Percentiles rank a stretch among this genome's conserved stretches.
phyloP scores from a whole-genome alignment of 192 early-diverging fungal genomes.

The Entrophospora sp. region DNA sequence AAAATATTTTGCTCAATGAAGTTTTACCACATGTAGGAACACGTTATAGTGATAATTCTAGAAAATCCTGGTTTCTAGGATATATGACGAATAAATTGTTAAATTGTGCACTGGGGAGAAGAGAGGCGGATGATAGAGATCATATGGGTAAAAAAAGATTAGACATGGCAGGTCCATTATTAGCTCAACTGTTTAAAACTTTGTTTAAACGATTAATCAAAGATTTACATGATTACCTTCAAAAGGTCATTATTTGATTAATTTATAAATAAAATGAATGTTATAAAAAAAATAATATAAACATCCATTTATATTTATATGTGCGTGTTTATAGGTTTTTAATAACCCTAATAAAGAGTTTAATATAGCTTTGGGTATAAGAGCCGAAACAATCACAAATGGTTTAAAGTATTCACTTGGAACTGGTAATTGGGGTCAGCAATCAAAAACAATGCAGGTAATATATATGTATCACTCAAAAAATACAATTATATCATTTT shows the following conservation, averaged over 20 bases:
- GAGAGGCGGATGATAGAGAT: conserved; percentile 95
- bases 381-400: conserved; percentile 77
- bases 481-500: no score
- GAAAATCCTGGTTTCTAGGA: conserved; percentile 97
- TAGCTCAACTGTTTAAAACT: conserved; percentile 83
- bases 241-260: conserved; percentile 52
- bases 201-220: conserved; percentile 86
- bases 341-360: no score
- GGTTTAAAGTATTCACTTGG: conserved; percentile 93
- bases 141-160: conserved; percentile 99
- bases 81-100: conserved; percentile 97
- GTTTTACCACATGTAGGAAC: conserved; percentile 93
- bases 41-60: conserved; percentile 68
- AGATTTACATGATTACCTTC: conserved; percentile 73
- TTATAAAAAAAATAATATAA: no score
- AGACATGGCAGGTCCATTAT: conserved; percentile 90
- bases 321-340: no score
- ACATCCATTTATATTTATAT: no score
- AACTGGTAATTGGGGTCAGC: conserved; percentile 99
- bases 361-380: conserved; percentile 72
- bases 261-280: no score
- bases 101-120: conserved; percentile 75
- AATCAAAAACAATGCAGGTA: conserved; percentile 81
- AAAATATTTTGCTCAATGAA: conserved; percentile 93
- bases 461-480: no score